These are phyloP conservation scores for Amaranthus hypochondriacus DNA, from an alignment of 148 eudicot species.

Conservation along the genomic window DNA sequence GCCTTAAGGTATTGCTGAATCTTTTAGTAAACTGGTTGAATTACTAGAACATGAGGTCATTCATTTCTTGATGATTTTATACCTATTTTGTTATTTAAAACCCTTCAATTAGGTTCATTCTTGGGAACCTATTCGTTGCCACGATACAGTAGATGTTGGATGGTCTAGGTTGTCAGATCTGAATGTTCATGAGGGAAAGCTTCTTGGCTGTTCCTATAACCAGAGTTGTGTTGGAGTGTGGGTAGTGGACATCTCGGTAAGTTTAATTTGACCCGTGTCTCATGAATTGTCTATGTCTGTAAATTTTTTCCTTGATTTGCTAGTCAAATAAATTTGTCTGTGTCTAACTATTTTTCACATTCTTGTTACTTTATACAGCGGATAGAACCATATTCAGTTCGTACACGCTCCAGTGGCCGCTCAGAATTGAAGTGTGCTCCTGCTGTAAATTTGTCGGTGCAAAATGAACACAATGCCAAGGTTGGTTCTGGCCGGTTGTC, in stretches of 20 bases:
- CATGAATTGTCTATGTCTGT: not conserved
- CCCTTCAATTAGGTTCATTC: slow-evolving; percentile 57
- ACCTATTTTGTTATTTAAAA: slow-evolving; percentile 10
- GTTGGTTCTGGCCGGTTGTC: slow-evolving; percentile 63
- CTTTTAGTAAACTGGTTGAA: slow-evolving; percentile 5
- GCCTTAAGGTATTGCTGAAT: slow-evolving; percentile 59
- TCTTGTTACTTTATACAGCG: slow-evolving; percentile 43
- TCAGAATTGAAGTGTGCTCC: slow-evolving; percentile 50
- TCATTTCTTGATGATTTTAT: slow-evolving; percentile 5
- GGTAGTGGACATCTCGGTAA: slow-evolving; percentile 97
- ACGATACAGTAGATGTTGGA: slow-evolving; percentile 91
- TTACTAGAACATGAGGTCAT: not conserved
- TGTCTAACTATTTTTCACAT: slow-evolving; percentile 18
- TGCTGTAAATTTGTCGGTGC: slow-evolving; percentile 43
- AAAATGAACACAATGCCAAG: slow-evolving; percentile 55
- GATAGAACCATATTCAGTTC: slow-evolving; percentile 71
- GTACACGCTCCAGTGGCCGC: slow-evolving; percentile 48
- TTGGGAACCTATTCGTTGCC: slow-evolving; percentile 93
- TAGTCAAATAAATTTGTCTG: slow-evolving; percentile 11
- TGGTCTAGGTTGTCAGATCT: slow-evolving; percentile 96
- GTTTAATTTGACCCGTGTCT: slow-evolving; percentile 7
- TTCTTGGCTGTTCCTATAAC: slow-evolving; percentile 93
- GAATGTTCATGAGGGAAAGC: slow-evolving; percentile 95
- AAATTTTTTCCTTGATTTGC: not conserved
- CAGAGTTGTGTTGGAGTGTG: slow-evolving; percentile 99